Conservation (phyloP, 73 alveolate species). For the Paramecium tetraurelia region DNA sequence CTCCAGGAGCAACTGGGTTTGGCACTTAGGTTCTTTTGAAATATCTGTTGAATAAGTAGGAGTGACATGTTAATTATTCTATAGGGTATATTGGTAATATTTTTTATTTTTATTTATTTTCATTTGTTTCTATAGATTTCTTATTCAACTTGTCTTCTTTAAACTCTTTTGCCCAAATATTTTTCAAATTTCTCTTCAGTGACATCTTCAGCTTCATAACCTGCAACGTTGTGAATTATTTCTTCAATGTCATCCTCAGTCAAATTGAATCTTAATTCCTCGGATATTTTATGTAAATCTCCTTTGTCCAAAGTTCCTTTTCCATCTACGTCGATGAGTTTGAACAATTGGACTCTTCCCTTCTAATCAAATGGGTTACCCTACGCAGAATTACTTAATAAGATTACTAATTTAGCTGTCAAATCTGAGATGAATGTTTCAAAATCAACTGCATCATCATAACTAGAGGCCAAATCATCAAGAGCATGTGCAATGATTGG, state of each 20-base stretch:
- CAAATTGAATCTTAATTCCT: conserved; percentile 10
- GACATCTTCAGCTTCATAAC: conserved; percentile 31
- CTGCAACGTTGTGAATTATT: conserved; percentile 30
- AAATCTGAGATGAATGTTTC: conserved; percentile 30
- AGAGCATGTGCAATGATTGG: conserved; percentile 1
- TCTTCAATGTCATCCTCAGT: background rate
- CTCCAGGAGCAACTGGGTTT: conserved; percentile 79
- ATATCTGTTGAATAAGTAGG: background rate
- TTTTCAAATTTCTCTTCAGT: conserved; percentile 38
- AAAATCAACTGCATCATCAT: conserved; percentile 42
- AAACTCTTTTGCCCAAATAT: conserved; percentile 30
- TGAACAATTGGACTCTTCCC: conserved; percentile 17
- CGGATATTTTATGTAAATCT: background rate
- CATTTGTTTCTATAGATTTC: conserved; percentile 17
- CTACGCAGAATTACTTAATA: background rate
- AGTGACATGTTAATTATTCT: background rate
- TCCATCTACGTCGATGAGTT: conserved; percentile 1
- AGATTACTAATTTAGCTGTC: background rate
- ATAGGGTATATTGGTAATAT: background rate
- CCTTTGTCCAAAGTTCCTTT: background rate
- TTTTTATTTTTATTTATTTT: conserved; percentile 11
- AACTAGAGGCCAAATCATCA: conserved; percentile 11
- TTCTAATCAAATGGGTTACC: conserved; percentile 41
- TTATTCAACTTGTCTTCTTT: conserved; percentile 38
- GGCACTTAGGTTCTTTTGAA: conserved; percentile 68